Evolutionary conservation across 1,284 basidiomycete genomes (phyloP).

Genomic region (Microbotryum silenes-acaulis): DNA sequence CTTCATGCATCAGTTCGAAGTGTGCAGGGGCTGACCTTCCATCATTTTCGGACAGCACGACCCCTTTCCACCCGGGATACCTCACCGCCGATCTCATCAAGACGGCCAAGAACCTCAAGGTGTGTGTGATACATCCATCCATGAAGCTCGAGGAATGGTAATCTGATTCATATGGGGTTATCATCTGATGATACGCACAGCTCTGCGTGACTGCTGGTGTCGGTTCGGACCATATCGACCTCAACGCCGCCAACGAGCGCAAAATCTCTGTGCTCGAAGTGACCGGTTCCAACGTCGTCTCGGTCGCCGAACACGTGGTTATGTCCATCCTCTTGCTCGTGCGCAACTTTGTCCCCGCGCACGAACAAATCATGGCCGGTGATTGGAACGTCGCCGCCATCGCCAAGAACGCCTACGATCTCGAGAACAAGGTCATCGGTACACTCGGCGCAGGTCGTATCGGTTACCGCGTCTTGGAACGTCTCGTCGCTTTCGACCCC

Average conservation of each 20-base stretch:
- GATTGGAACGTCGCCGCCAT: conserved; percentile 58
- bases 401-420: conserved; percentile 54
- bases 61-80: conserved; percentile 72
- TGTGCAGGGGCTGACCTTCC: conserved; percentile 44
- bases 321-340: conserved; percentile 77
- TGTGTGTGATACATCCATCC: neutral
- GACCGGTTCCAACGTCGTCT: conserved; percentile 47
- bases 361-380: conserved; percentile 73
- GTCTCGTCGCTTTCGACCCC: conserved; percentile 76
- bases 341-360: conserved; percentile 75
- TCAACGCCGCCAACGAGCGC: conserved; percentile 75
- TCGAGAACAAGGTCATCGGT: conserved; percentile 85
- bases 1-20: neutral
- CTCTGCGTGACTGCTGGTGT: conserved; percentile 90
- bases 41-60: conserved; percentile 59
- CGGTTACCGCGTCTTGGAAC: conserved; percentile 79
- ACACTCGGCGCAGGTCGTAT: conserved; percentile 54
- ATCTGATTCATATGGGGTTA: too few relatives aligned
- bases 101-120: conserved; percentile 79
- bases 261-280: conserved; percentile 70
- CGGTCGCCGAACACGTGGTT: conserved; percentile 38
- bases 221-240: conserved; percentile 76
- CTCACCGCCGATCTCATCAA: conserved; percentile 69
- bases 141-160: too few relatives aligned
- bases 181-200: conserved; percentile 17